Evolutionary conservation across 163 green algal species (phyloP).

Genomic region (Scenedesmus sp.): DNA sequence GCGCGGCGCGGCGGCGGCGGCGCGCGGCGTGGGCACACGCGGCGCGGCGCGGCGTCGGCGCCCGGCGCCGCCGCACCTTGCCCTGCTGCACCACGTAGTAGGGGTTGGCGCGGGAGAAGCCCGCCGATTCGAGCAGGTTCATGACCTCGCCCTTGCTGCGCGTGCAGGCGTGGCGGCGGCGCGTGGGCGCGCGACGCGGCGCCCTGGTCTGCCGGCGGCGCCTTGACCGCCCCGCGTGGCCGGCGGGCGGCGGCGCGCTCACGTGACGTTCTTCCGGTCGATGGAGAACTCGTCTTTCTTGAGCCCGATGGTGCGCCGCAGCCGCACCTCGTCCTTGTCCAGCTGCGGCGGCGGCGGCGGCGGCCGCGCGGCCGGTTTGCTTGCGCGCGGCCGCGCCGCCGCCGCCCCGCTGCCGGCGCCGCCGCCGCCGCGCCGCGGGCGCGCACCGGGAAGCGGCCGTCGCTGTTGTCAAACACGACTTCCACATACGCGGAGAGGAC

Average conservation of each 20-base stretch:
- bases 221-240: too few relatives aligned
- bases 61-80: conserved; percentile 70
- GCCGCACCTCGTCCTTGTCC: conserved; percentile 90
- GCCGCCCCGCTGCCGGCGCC: background rate
- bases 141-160: conserved; percentile 92
- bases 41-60: too few relatives aligned
- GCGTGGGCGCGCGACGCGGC: background rate
- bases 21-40: too few relatives aligned
- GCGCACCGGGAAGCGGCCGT: conserved; percentile 89
- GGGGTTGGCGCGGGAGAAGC: conserved; percentile 95
- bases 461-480: conserved; percentile 98
- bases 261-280: conserved; percentile 94
- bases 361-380: background rate
- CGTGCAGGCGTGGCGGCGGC: background rate
- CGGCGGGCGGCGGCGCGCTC: background rate
- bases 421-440: background rate
- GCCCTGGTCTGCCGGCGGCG: background rate
- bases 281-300: conserved; percentile 98
- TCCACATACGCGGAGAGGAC: conserved; percentile 95
- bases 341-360: conserved; percentile 37
- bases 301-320: conserved; percentile 88
- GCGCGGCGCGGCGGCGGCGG: background rate
- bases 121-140: conserved; percentile 96
- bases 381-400: background rate
- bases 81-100: conserved; percentile 99